Conservation (phyloP, 257 asterid species). For the Salvia miltiorrhiza region DNA sequence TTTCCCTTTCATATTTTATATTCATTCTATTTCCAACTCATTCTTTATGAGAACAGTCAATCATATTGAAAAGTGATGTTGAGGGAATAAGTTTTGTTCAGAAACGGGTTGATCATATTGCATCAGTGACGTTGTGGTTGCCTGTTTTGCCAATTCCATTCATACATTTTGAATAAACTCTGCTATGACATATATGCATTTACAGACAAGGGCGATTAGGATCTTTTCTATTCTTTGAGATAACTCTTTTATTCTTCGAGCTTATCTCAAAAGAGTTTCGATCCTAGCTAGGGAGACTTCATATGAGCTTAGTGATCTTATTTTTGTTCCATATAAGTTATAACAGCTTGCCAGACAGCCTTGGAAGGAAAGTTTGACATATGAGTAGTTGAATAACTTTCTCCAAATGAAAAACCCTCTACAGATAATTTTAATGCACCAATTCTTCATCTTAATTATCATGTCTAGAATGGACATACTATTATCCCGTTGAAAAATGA, state of each 20-base stretch:
- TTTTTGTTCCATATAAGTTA: background rate
- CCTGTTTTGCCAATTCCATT: background rate
- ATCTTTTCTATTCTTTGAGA: background rate
- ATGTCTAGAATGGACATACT: background rate
- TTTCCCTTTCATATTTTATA: background rate
- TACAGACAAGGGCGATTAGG: background rate
- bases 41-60: background rate
- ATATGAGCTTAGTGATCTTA: background rate
- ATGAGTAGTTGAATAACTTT: background rate
- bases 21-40: constrained; percentile 10
- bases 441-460: background rate
- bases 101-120: background rate
- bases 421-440: background rate
- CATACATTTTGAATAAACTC: background rate
- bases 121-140: background rate
- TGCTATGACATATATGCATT: background rate
- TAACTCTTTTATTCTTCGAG: background rate
- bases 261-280: background rate
- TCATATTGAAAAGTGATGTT: background rate
- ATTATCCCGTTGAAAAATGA: background rate
- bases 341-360: background rate
- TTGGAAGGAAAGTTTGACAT: background rate
- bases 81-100: background rate
- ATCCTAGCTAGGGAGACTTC: constrained; percentile 6
- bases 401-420: background rate